Base-by-base conservation (phyloP, 2,329 filamentous ascomycete species). In the Shiraia sp. region DNA sequence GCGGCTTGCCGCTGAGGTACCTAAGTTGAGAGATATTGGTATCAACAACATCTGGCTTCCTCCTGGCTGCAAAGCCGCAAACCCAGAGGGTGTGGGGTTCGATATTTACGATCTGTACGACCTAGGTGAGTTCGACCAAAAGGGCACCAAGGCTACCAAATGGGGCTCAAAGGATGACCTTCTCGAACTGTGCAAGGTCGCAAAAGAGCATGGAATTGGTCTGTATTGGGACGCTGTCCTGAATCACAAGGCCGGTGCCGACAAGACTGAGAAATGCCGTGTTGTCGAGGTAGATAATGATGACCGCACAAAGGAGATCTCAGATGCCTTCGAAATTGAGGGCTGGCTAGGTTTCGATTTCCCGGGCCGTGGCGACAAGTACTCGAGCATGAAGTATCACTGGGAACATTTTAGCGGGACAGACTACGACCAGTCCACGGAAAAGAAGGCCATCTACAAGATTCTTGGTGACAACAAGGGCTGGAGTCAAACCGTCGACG, bases 111-210 rank as follows among this genome's bases (percentile, higher is more conserved):
- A 88, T 59, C 67, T 89, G 10, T 87, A 83, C 54, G 83, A 87
- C 47, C 66, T 86, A 2, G 86, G 86, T 23, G 86, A 89, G 59
- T 89, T 88, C 53, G 79, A 87, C 29, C 84, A 88, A 58, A 88
- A 88, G 61, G 83, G 82, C 13, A 63, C 72, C 0, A 69, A 69
- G 4, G 70, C 72, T 2, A 88, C 85, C 1, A 88, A 88, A 73
- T 90, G 85, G 85, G 86, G 86, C 2, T 71, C 73, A 2, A 82
- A 81, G 55, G 75, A 79, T 31, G 83, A 88, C 40, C 69, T 89
- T 12, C 51, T 78, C 2, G 70, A 73, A 13, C 63, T 89, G 33
- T 68, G 73, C 2, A 65, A 72, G 14, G 66, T 70, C 10, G 82
- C 83, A 0, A 72, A 77, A 36, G 68, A 76, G 26, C 52, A 76